Evolutionary conservation across 768 basidiomycete species (phyloP).

Genomic region (Lepiota brunneoincarnata): DNA sequence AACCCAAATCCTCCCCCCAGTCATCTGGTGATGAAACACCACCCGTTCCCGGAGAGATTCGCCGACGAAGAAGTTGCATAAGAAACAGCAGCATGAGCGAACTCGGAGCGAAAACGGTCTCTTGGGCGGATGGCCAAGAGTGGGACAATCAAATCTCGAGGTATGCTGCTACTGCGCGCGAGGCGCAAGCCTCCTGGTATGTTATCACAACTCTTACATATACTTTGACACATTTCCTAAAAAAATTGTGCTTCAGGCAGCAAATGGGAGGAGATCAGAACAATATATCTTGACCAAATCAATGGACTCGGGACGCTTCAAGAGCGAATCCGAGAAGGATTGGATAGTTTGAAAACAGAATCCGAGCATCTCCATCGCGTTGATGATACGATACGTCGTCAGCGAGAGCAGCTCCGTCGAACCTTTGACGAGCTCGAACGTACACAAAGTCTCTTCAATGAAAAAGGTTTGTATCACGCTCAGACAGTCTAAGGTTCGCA

Average conservation of each 20-base stretch:
- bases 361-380: slow-evolving; percentile 41
- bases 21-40: slow-evolving; percentile 8
- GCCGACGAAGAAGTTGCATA: slow-evolving; percentile 61
- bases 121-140: slow-evolving; percentile 72
- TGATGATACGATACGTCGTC: slow-evolving; percentile 38
- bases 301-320: slow-evolving; percentile 56
- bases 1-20: neutral
- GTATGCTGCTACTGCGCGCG: slow-evolving; percentile 36
- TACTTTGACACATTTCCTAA: neutral
- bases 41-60: slow-evolving; percentile 21
- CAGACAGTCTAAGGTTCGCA: neutral
- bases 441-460: slow-evolving; percentile 38
- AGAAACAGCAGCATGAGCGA: slow-evolving; percentile 57
- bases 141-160: slow-evolving; percentile 55
- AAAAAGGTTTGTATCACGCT: slow-evolving; percentile 34
- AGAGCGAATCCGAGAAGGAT: slow-evolving; percentile 45
- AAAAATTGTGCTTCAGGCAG: slow-evolving; percentile 32
- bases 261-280: slow-evolving; percentile 58
- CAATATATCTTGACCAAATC: slow-evolving; percentile 61
- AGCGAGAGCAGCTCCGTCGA: slow-evolving; percentile 34
- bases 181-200: slow-evolving; percentile 37
- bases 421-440: slow-evolving; percentile 42
- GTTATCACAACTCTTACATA: slow-evolving; percentile 1
- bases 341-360: slow-evolving; percentile 41
- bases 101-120: slow-evolving; percentile 57